Conservation (phyloP, 2,329 filamentous ascomycete species). For the Fusarium lateritium region DNA sequence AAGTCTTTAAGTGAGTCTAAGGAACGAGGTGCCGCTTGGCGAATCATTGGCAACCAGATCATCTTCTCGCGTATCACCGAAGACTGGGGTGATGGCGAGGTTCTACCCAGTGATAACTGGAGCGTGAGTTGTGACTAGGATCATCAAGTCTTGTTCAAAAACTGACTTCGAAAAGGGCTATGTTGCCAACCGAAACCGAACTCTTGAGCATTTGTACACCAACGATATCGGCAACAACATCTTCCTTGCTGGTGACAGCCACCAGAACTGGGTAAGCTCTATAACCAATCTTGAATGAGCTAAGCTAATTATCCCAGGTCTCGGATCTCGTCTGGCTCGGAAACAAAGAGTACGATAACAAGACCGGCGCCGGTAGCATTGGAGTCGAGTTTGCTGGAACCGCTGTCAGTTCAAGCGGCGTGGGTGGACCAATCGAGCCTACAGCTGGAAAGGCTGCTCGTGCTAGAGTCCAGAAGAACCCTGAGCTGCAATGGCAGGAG, state of each 20-base stretch:
- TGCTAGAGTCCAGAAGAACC: constrained; percentile 61
- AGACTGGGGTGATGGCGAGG: constrained; percentile 51
- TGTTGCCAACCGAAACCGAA: constrained; percentile 78
- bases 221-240: constrained; percentile 81
- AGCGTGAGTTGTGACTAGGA: constrained; percentile 27
- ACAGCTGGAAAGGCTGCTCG: constrained; percentile 48
- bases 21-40: constrained; percentile 78
- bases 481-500: constrained; percentile 80
- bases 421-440: constrained; percentile 61
- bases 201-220: constrained; percentile 74
- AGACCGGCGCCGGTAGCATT: constrained; percentile 68
- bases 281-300: fast-evolving
- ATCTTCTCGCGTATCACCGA: constrained; percentile 71
- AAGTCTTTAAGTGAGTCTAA: constrained; percentile 69
- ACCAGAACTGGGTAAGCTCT: constrained; percentile 54
- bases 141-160: fast-evolving
- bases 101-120: constrained; percentile 50
- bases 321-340: constrained; percentile 72
- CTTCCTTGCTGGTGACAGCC: constrained; percentile 79
- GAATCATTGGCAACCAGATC: constrained; percentile 79
- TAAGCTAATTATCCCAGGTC: constrained; percentile 58
- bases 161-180: constrained; percentile 64
- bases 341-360: constrained; percentile 65
- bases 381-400: constrained; percentile 77
- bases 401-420: constrained; percentile 63